A percentile compares a stretch with the other conserved stretches of the same genome.
phyloP scores from a whole-genome alignment of 495 filamentous ascomycete species.

The Tuber melanosporum region DNA sequence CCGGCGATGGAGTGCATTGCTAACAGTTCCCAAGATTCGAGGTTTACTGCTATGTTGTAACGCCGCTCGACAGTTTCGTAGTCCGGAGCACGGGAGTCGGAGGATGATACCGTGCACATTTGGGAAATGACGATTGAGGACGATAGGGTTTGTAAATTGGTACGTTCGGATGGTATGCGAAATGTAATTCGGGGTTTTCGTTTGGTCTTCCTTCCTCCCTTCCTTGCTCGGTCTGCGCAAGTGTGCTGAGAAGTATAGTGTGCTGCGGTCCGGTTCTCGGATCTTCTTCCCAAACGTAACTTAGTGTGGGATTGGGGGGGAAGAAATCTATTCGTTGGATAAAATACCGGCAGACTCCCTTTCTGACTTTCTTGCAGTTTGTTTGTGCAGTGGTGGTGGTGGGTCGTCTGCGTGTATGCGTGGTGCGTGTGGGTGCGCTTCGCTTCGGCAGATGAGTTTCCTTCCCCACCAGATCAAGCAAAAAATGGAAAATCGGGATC shows the following conservation, averaged over 20 bases:
- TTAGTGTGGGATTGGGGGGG: neutral
- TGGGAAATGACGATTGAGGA: neutral
- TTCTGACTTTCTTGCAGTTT: neutral
- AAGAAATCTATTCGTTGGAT: neutral
- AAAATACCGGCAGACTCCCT: neutral
- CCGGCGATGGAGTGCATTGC: constrained; percentile 42
- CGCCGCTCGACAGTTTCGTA: constrained; percentile 41
- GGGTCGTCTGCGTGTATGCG: neutral
- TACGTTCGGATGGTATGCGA: neutral
- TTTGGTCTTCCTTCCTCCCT: neutral
- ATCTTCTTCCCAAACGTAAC: neutral
- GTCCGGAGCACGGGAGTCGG: constrained; percentile 36
- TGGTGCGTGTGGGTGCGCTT: neutral
- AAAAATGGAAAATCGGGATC: neutral
- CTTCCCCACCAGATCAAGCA: neutral
- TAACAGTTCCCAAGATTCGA: constrained; percentile 41
- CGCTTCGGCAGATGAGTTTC: neutral
- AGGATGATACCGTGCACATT: constrained; percentile 37
- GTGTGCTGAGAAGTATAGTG: neutral
- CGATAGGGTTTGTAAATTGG: neutral
- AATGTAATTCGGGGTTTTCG: neutral
- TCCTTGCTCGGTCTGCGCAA: neutral
- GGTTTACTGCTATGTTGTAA: constrained; percentile 39
- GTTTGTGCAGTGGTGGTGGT: neutral
- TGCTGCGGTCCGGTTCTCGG: neutral